Conservation (phyloP, 2,329 filamentous ascomycete species). For the Apiospora kogelbergensis region DNA sequence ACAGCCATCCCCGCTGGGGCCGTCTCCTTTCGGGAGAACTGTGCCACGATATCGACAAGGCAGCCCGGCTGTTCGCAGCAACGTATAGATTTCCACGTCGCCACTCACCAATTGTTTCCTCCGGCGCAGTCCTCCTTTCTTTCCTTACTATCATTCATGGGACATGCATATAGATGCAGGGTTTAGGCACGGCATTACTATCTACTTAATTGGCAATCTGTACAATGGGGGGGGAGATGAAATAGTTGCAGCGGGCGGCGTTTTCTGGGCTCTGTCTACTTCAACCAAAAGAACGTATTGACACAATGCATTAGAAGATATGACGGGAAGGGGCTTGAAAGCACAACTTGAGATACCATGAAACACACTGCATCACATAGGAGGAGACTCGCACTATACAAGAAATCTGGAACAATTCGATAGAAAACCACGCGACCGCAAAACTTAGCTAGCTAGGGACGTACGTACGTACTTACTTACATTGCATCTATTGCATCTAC, state of each 20-base stretch:
- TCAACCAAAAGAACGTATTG: neutral
- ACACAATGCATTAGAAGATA: neutral
- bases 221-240: neutral
- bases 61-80: slow-evolving; percentile 7
- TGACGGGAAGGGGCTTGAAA: neutral
- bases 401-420: neutral
- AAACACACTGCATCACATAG: neutral
- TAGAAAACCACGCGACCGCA: neutral
- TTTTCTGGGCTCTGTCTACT: neutral
- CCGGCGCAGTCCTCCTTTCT: neutral
- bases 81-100: neutral
- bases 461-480: neutral
- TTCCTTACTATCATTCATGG: neutral
- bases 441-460: neutral
- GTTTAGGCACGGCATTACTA: neutral
- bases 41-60: slow-evolving; percentile 11
- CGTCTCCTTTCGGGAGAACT: slow-evolving; percentile 9
- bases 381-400: neutral
- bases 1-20: slow-evolving; percentile 12
- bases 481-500: neutral
- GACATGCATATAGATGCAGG: neutral
- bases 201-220: neutral
- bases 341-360: neutral
- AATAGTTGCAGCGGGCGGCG: neutral
- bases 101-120: neutral